These are phyloP conservation scores for Sequoiadendron giganteum DNA, from an alignment of 75 land plant species.

Conservation along the genomic window DNA sequence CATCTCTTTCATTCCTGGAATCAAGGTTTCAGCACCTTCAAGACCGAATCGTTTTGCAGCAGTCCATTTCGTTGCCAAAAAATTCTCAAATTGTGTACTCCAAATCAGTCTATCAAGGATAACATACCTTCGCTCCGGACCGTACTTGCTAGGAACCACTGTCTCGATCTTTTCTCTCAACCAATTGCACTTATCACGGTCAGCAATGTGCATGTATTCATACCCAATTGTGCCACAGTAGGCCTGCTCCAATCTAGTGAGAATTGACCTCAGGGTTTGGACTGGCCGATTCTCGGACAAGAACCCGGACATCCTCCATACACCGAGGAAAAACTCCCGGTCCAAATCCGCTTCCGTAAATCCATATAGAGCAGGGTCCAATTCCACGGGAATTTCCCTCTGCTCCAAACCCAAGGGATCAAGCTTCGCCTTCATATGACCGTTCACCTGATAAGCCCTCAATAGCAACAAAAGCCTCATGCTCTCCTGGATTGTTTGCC, in stretches of 20 bases:
- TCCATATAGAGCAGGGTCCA: slow-evolving; percentile 74
- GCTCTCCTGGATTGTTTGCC: slow-evolving; percentile 95
- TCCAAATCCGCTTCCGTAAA: slow-evolving; percentile 92
- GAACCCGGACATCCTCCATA: slow-evolving; percentile 88
- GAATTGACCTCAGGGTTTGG: slow-evolving; percentile 73
- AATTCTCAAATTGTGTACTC: slow-evolving; percentile 94
- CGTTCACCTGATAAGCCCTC: slow-evolving; percentile 94
- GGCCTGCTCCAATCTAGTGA: slow-evolving; percentile 84
- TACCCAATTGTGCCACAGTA: slow-evolving; percentile 93
- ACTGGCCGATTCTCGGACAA: slow-evolving; percentile 86
- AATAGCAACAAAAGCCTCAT: slow-evolving; percentile 84
- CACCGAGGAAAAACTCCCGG: slow-evolving; percentile 92
- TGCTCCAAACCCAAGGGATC: slow-evolving; percentile 84
- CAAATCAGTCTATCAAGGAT: slow-evolving; percentile 94
- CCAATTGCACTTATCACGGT: slow-evolving; percentile 95
- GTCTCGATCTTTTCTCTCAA: slow-evolving; percentile 91
- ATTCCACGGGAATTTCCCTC: slow-evolving; percentile 67
- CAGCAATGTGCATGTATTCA: slow-evolving; percentile 97
- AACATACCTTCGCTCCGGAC: slow-evolving; percentile 52
- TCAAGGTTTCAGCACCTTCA: slow-evolving; percentile 96
- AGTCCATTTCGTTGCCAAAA: slow-evolving; percentile 91
- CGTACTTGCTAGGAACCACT: slow-evolving; percentile 48
- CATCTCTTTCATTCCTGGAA: slow-evolving; percentile 99
- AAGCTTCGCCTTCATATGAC: slow-evolving; percentile 92
- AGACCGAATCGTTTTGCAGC: slow-evolving; percentile 97